Base-by-base conservation (phyloP, 176 grass and related monocot species). In the Zoysia pacifica region DNA sequence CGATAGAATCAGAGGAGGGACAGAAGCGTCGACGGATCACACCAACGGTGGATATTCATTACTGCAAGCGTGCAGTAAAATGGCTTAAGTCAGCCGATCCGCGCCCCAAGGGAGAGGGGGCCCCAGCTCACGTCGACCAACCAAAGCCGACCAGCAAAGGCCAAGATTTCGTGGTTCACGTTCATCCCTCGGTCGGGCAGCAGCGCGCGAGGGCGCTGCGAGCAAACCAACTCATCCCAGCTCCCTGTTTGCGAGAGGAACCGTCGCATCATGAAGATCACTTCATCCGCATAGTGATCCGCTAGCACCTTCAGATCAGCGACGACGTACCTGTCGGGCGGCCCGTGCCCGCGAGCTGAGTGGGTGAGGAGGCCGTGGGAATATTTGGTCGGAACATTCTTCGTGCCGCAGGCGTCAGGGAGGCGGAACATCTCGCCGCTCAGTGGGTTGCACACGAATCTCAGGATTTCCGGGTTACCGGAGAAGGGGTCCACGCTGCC, bases 131-230 rank as follows among this genome's bases (percentile, higher is more conserved):
- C 38, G 16, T 67, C 61, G 39, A 65, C 60, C 81, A 48, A 67
- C 81, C 81, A 83, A 12, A 83, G 70, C 39, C 81, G 48, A 11
- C 6, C 81, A n/a, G 39, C 71, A 50, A 83, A 83, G 20, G 61
- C n/a, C 48, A 83, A 8, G 2, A 75, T 60, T 5, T 66, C 40
- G 49, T 75, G 71, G 3, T 83, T n/a, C 1, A 45, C 2, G 4
- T 15, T 16, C 53, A 55, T 1, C 4, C 2, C 12, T 6, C 53
- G 15, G 53, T 55, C 13, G 13, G 18, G 3, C 1, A 7, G 74
- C 38, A 64, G 56, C 1, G 15, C 14, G 15, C 15, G 53, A 14
- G 58, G 58, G 66, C 55, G 71, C 9, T 36, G 55, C 56, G 50
- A 62, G 37, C 2, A 55, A 39, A 44, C 67, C 4, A 46, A 9